Base-by-base conservation (phyloP, 2,329 filamentous ascomycete species). In the Leptographium procerum region DNA sequence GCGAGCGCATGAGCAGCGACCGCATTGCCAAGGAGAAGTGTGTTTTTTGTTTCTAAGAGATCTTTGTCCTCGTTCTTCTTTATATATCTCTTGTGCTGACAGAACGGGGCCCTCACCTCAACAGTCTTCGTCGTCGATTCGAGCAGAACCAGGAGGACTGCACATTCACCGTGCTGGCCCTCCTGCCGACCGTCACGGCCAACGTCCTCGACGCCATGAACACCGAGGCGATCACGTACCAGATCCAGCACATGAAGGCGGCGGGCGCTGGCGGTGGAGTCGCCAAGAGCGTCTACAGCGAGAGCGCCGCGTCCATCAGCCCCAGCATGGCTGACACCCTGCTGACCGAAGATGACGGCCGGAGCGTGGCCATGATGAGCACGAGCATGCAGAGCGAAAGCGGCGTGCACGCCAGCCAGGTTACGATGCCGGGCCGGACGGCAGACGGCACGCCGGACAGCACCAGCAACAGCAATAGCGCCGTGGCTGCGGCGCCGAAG, bases 61-160 rank as follows among this genome's bases (percentile, higher is more conserved):
- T 31, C 14, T 52, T 14, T 33, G 1, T 52, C 11, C 11, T 19
- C 22, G 14, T 36, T n/a, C 16, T 14, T n/a, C 31, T 4, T 24
- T 53, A 14, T 14, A 14, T 14, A 28, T 48, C 22, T 31, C n/a
- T n/a, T n/a, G n/a, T n/a, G 22, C n/a, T 55, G 3, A 34, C 50
- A 1, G 19, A 4, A 9, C 11, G 24, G n/a, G n/a, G 3, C 29
- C 24, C 19, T 40, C 52, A 36, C n/a, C n/a, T n/a, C n/a, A n/a
- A n/a, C 66, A 97, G 92, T 72, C 82, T 99, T 61, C 91, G 91
- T 56, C 88, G 94, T 60, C 88, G 94, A 68, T 99, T 99, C 74
- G 90, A 97, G 72, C 94, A 99, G 73, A 99, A 99, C 72, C 94
- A 99, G 71, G 92, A 96, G 70, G 94, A 99, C 73, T 99, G 94